These are phyloP conservation scores for Crucihimalaya himalaica DNA, from an alignment of 345 rosid species.

Conservation along the genomic window DNA sequence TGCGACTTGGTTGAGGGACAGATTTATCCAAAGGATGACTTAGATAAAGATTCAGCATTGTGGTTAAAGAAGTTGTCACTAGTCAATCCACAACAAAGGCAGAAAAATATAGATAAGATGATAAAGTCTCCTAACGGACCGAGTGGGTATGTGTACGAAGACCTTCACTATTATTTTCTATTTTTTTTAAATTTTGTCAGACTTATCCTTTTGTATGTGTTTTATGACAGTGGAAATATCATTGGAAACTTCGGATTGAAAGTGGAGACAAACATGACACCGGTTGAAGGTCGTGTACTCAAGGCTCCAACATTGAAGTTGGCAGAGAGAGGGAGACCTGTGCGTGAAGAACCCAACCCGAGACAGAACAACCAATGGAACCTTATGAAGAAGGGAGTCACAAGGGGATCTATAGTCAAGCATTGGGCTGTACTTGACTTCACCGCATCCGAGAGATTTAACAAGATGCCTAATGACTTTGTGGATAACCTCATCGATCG, in stretches of 20 bases:
- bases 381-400: slow-evolving; percentile 57
- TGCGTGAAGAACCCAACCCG: slow-evolving; percentile 50
- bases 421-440: slow-evolving; percentile 84
- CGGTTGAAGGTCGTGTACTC: slow-evolving; percentile 69
- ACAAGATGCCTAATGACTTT: slow-evolving; percentile 38
- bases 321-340: slow-evolving; percentile 43
- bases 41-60: slow-evolving; percentile 46
- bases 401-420: slow-evolving; percentile 58
- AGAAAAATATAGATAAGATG: slow-evolving; percentile 51
- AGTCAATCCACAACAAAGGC: slow-evolving; percentile 50
- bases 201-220: neutral
- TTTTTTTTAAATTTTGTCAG: neutral
- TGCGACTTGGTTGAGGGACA: slow-evolving; percentile 79
- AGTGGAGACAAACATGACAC: slow-evolving; percentile 66
- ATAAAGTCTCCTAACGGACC: slow-evolving; percentile 59
- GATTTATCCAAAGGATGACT: slow-evolving; percentile 68
- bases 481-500: slow-evolving; percentile 45
- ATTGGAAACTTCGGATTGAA: slow-evolving; percentile 62
- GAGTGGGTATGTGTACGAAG: slow-evolving; percentile 55
- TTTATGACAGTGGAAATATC: slow-evolving; percentile 56
- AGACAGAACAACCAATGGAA: slow-evolving; percentile 67
- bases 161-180: neutral
- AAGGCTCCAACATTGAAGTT: slow-evolving; percentile 71
- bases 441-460: slow-evolving; percentile 42
- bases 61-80: slow-evolving; percentile 54